Evolutionary conservation across 331 rosid genomes (phyloP).

Genomic region (Rosa hybrid): DNA sequence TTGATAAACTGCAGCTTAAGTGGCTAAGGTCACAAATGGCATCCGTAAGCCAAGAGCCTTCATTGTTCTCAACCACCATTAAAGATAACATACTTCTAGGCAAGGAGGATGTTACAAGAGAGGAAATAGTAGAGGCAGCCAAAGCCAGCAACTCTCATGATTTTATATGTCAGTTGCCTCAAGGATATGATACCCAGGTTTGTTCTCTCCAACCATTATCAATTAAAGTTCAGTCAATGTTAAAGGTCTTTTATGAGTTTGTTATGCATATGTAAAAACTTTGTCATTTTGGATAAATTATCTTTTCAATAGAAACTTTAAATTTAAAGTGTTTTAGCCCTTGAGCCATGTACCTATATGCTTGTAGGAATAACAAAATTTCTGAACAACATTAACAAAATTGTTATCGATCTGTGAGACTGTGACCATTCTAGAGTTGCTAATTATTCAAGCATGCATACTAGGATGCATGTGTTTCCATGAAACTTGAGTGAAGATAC

Average conservation of each 20-base stretch:
- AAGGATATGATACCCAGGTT: constrained; percentile 73
- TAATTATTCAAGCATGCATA: not conserved
- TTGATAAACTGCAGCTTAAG: constrained; percentile 53
- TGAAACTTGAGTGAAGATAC: not conserved
- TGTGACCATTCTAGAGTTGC: not conserved
- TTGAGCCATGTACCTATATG: not conserved
- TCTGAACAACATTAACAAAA: not conserved
- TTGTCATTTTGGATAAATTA: too few relatives aligned
- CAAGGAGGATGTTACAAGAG: constrained; percentile 40
- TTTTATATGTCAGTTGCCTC: constrained; percentile 60
- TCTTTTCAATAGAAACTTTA: too few relatives aligned
- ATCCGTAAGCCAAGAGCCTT: constrained; percentile 75
- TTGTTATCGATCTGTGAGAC: too few relatives aligned
- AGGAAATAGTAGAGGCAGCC: constrained; percentile 57
- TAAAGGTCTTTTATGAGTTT: too few relatives aligned
- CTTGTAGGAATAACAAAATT: not conserved
- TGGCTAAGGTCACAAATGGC: constrained; percentile 81
- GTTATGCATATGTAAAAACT: too few relatives aligned
- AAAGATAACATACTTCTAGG: constrained; percentile 76
- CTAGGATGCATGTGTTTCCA: not conserved
- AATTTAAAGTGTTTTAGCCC: too few relatives aligned
- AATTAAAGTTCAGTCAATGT: too few relatives aligned
- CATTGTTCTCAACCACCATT: constrained; percentile 66
- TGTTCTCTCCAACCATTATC: too few relatives aligned
- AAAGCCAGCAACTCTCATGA: constrained; percentile 68